phyloP scores from a whole-genome alignment of 2,329 filamentous ascomycete genomes.

The Zarea fungicola region DNA sequence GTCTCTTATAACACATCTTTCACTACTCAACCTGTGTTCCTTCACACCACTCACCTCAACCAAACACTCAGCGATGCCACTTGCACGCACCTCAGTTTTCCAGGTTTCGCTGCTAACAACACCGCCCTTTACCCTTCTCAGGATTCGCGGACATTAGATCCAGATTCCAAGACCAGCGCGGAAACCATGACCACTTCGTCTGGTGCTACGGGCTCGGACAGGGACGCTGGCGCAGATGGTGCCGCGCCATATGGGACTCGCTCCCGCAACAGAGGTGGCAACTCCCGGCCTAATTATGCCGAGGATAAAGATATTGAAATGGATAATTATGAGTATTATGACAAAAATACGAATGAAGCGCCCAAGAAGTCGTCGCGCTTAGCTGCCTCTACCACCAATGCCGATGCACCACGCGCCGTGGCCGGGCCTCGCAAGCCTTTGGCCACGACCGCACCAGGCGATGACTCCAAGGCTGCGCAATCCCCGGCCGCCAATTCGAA shows the following conservation, averaged over 20 bases:
- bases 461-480: conserved; percentile 33
- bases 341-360: conserved; percentile 49
- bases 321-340: conserved; percentile 69
- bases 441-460: conserved; percentile 22
- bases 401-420: conserved; percentile 21
- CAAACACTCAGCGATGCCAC: not conserved
- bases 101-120: conserved; percentile 7
- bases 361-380: conserved; percentile 53
- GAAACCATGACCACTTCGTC: conserved; percentile 44
- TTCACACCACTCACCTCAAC: conserved; percentile 5
- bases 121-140: conserved; percentile 18
- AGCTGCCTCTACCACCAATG: conserved; percentile 27
- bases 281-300: conserved; percentile 85
- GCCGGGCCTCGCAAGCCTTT: conserved; percentile 36
- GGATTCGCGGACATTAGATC: conserved; percentile 31
- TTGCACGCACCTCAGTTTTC: not conserved
- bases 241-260: conserved; percentile 83
- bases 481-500: conserved; percentile 28
- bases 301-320: conserved; percentile 88
- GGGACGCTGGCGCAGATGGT: conserved; percentile 45
- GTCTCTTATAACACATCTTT: conserved; percentile 7
- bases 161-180: conserved; percentile 28
- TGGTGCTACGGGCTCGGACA: conserved; percentile 37
- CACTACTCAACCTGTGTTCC: conserved; percentile 1
- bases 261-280: conserved; percentile 80